Base-by-base conservation (phyloP, 2,329 filamentous ascomycete species). In the Aspergillus chevalieri region DNA sequence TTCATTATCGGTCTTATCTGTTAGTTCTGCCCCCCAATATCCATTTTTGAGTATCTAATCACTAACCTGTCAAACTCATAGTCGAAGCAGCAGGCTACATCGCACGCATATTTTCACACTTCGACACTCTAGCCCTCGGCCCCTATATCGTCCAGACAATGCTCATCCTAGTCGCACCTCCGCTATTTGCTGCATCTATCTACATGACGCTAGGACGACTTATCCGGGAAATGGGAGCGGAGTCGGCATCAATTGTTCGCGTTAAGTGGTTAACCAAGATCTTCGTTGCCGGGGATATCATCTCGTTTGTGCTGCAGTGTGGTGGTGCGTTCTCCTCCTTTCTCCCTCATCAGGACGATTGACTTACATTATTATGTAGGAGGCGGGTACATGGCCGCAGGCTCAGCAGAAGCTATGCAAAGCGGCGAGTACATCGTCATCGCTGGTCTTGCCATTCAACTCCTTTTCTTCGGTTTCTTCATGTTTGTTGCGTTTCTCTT, bases 401-500 rank as follows among this genome's bases (percentile, higher is more conserved):
- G 57, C 9, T 55, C 47, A 2, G 49, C 44, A 7, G 46, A 50
- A 28, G 48, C 51, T n/a, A 57, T 55, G 22, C 36, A 56, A 2
- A 52, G 41, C 3, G 64, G 63, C n/a, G 55, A 60, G 14, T 54
- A 64, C 19, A 68, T 84, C 46, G 74, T 85, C 21, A 65, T 84
- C 6, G 76, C 57, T 1, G 81, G 82, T 1, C 67, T 86, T 1
- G 65, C 79, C 42, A 62, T 84, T 15, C 82, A 85, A 57, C 72
- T 85, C 28, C 45, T 80, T 44, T 74, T 80, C 51, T 83, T 85
- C 52, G 74, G 71, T 17, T 66, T 83, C 43, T 85, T 85, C 58
- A 66, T 79, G 39, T 50, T 74, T 5, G 74, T 74, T 2, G 73
- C 78, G 0, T 56, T 71, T 1, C 50, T 78, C 0, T 82, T 83